A percentile compares a stretch with the other conserved stretches of the same genome.
Evolutionary conservation across 495 filamentous ascomycete species (phyloP).

Genomic region (Talaromyces trachyspermus): DNA sequence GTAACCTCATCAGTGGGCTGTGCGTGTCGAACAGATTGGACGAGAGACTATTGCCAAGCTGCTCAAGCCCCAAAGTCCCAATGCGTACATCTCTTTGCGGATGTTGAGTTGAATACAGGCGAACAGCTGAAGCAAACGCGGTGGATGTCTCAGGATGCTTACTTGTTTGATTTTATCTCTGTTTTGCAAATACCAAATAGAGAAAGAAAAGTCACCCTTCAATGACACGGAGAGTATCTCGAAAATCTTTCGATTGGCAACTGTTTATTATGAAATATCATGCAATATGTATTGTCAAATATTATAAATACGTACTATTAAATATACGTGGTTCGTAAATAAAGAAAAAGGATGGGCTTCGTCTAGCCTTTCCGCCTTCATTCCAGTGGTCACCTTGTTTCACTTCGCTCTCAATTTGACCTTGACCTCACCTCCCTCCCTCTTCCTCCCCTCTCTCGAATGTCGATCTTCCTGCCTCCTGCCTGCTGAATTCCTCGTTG

Average conservation of each 20-base stretch:
- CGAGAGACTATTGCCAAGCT: not conserved
- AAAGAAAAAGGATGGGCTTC: not conserved
- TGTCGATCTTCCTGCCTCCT: not conserved
- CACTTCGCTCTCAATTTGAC: not conserved
- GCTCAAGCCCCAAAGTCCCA: no score
- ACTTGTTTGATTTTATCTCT: no score
- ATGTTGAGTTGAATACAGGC: not conserved
- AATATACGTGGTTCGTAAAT: not conserved
- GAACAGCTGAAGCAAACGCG: no score
- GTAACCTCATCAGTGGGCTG: no score
- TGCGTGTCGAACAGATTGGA: not conserved
- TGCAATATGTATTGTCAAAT: not conserved
- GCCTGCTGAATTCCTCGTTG: not conserved
- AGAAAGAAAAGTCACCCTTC: no score
- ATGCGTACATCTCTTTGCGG: no score
- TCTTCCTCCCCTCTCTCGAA: not conserved
- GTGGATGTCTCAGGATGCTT: no score
- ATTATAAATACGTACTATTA: no score
- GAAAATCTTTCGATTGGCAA: no score
- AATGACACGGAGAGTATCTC: no score
- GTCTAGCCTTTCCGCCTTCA: not conserved
- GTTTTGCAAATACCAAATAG: no score
- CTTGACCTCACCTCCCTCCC: not conserved
- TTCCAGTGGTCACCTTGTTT: conserved; percentile 3
- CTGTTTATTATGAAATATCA: no score